Percentiles rank a stretch among this genome's conserved stretches.
phyloP scores from a whole-genome alignment of 495 filamentous ascomycete species.

The Penicillium roqueforti region DNA sequence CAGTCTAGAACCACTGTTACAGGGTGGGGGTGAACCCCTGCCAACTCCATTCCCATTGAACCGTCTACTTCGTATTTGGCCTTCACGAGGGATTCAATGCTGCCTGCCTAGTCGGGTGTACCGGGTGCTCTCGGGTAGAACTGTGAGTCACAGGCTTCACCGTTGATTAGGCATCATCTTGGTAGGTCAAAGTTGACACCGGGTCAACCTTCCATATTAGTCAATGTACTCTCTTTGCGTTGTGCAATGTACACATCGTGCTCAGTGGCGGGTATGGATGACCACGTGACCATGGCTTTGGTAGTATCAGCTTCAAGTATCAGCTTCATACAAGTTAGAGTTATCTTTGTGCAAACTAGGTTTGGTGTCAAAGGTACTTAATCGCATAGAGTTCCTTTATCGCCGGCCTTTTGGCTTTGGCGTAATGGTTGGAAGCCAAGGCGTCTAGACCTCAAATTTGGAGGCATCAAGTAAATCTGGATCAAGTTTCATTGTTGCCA shows the following conservation, averaged over 20 bases:
- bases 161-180: background rate
- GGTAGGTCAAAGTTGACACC: background rate
- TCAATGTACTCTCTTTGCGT: background rate
- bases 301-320: too few species aligned
- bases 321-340: background rate
- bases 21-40: background rate
- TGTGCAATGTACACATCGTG: background rate
- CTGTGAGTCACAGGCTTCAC: background rate
- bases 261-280: background rate
- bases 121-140: background rate
- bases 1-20: background rate
- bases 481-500: background rate
- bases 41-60: background rate
- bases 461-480: background rate
- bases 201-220: background rate
- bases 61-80: background rate
- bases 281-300: background rate
- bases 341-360: background rate
- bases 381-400: background rate
- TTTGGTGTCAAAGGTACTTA: background rate
- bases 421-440: background rate
- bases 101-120: background rate
- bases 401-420: background rate
- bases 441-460: background rate
- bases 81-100: background rate